Evolutionary conservation across 1,284 basidiomycete species (phyloP).

Genomic region (Cutaneotrichosporon sp.): DNA sequence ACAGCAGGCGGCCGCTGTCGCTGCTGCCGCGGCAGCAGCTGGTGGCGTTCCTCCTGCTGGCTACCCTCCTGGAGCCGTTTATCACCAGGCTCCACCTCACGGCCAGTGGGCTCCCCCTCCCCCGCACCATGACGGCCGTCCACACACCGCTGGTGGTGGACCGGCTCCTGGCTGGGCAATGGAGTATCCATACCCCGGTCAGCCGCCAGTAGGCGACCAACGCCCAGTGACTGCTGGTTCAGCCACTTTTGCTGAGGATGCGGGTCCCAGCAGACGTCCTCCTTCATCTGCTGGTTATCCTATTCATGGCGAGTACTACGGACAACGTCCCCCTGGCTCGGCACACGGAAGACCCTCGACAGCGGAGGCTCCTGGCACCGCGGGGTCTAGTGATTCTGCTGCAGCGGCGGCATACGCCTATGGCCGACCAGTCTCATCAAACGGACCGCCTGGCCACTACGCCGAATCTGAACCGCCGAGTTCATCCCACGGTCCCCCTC

Average conservation of each 20-base stretch:
- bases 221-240: constrained; percentile 16
- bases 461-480: constrained; percentile 43
- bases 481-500: constrained; percentile 38
- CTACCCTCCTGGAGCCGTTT: constrained; percentile 6
- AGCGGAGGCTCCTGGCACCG: constrained; percentile 25
- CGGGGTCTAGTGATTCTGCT: constrained; percentile 24
- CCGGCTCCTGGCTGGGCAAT: constrained; percentile 9
- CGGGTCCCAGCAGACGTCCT: constrained; percentile 37
- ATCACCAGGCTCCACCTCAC: constrained; percentile 11
- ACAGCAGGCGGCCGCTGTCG: not conserved
- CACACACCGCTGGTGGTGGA: constrained; percentile 28
- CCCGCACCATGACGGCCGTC: constrained; percentile 25
- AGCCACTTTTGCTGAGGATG: constrained; percentile 23
- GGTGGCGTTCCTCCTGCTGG: constrained; percentile 7
- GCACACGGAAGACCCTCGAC: constrained; percentile 18
- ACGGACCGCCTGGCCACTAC: constrained; percentile 40
- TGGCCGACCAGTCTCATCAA: constrained; percentile 41
- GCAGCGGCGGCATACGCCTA: constrained; percentile 37
- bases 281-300: constrained; percentile 28
- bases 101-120: constrained; percentile 16
- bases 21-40: not conserved
- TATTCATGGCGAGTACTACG: constrained; percentile 30
- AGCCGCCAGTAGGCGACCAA: constrained; percentile 14
- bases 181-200: constrained; percentile 25
- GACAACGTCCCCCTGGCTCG: constrained; percentile 28